Evolutionary conservation across 2,329 filamentous ascomycete species (phyloP).

Genomic region (Lachnum nothofagi): DNA sequence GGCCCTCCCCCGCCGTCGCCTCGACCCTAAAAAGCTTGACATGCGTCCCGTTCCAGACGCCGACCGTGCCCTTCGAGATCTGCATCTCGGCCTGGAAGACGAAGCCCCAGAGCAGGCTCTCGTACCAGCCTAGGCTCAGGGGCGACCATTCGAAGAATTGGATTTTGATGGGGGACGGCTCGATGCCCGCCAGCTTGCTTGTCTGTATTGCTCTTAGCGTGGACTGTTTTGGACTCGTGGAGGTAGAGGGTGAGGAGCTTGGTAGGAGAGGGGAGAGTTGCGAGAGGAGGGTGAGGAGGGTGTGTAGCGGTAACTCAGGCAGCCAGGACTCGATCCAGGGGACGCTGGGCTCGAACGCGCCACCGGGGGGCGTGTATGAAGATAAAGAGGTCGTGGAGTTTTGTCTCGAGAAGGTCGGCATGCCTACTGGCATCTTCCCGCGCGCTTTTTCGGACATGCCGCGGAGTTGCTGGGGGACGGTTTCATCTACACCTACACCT

Average conservation of each 20-base stretch:
- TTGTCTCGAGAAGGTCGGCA: constrained; percentile 78
- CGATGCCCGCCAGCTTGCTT: constrained; percentile 66
- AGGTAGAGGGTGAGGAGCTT: constrained; percentile 38
- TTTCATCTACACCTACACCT: constrained; percentile 67
- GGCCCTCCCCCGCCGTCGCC: constrained; percentile 73
- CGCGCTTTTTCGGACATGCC: constrained; percentile 97
- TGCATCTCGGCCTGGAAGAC: constrained; percentile 89
- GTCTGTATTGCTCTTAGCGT: too few species aligned
- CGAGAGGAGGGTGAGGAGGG: constrained; percentile 71
- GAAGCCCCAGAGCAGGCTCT: constrained; percentile 88
- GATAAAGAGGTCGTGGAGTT: constrained; percentile 81
- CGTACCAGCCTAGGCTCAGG: constrained; percentile 88
- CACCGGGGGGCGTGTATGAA: constrained; percentile 50
- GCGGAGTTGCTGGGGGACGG: constrained; percentile 73
- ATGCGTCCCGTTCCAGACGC: constrained; percentile 87
- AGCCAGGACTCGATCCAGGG: constrained; percentile 93
- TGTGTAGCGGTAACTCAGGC: constrained; percentile 84
- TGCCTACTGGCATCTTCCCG: constrained; percentile 86
- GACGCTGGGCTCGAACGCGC: constrained; percentile 70
- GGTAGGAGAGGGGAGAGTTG: constrained; percentile 57
- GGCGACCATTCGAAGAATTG: constrained; percentile 95
- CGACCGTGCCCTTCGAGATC: constrained; percentile 77
- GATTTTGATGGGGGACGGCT: constrained; percentile 67
- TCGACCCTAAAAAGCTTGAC: constrained; percentile 89
- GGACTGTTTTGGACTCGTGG: too few species aligned